Percentiles rank a stretch among this genome's conserved stretches.
phyloP scores from a whole-genome alignment of 805 yeast species.

The Teunomyces atbi region DNA sequence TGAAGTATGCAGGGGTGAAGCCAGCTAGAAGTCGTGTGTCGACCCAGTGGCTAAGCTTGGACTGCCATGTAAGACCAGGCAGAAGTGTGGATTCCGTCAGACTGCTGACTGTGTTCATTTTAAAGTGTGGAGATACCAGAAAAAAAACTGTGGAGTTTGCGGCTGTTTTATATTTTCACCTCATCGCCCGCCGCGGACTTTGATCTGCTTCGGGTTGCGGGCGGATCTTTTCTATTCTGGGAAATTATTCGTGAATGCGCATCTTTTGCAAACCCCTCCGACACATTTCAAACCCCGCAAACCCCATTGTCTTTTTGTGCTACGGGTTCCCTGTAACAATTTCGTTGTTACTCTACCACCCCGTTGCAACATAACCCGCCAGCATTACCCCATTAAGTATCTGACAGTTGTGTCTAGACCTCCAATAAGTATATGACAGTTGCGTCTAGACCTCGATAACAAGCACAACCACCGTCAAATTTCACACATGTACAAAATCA shows the following conservation, averaged over 20 bases:
- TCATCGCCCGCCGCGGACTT: conserved; percentile 5
- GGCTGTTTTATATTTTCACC: neutral
- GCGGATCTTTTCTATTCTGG: neutral
- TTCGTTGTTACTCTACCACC: no score
- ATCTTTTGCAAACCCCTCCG: neutral
- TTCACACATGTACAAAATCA: no score
- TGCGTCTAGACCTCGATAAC: no score
- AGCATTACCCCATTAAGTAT: no score
- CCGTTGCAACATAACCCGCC: no score
- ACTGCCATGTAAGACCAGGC: neutral
- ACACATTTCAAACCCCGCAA: neutral
- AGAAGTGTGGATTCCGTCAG: conserved; percentile 1
- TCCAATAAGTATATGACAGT: no score
- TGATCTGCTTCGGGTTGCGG: neutral
- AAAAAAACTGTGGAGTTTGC: conserved; percentile 3
- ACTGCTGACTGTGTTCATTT: neutral
- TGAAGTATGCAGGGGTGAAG: conserved; percentile 58
- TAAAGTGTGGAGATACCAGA: neutral
- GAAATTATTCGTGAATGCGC: neutral
- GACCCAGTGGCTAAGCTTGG: neutral
- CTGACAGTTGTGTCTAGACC: no score
- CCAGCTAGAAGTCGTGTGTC: conserved; percentile 17
- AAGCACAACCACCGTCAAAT: no score
- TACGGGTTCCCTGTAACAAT: no score
- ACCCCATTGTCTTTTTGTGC: no score